phyloP scores from a whole-genome alignment of 2,329 filamentous ascomycete species.

The Ascochyta clinopodiicola region DNA sequence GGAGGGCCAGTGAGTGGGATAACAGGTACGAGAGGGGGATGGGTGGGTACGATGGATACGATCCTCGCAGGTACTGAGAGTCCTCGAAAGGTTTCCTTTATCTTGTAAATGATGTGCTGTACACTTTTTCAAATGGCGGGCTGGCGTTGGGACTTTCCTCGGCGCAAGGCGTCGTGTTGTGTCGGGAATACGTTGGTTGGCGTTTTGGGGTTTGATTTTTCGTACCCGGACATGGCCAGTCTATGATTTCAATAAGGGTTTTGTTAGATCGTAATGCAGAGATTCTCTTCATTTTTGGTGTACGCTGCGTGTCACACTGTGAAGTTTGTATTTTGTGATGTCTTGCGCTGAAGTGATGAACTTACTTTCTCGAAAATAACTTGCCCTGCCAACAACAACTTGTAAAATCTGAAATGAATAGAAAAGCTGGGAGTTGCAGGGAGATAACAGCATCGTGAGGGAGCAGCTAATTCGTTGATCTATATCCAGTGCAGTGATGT shows the following conservation, averaged over 20 bases:
- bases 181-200: background rate
- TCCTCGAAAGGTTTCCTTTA: background rate
- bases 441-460: too few species aligned
- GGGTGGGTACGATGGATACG: constrained; percentile 5
- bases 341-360: too few species aligned
- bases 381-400: too few species aligned
- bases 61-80: background rate
- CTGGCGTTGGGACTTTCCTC: background rate
- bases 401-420: too few species aligned
- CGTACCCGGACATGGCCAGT: background rate
- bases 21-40: constrained; percentile 1
- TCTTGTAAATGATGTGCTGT: background rate
- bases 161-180: background rate
- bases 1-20: constrained; percentile 3
- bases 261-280: too few species aligned
- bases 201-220: background rate
- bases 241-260: background rate
- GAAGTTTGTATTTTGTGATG: too few species aligned
- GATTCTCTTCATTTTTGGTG: too few species aligned
- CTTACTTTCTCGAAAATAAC: too few species aligned
- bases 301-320: too few species aligned
- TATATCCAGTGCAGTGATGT: too few species aligned
- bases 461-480: too few species aligned
- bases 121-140: background rate
- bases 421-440: too few species aligned